phyloP scores from a whole-genome alignment of 2,329 filamentous ascomycete genomes.

The Blastomyces parvus region DNA sequence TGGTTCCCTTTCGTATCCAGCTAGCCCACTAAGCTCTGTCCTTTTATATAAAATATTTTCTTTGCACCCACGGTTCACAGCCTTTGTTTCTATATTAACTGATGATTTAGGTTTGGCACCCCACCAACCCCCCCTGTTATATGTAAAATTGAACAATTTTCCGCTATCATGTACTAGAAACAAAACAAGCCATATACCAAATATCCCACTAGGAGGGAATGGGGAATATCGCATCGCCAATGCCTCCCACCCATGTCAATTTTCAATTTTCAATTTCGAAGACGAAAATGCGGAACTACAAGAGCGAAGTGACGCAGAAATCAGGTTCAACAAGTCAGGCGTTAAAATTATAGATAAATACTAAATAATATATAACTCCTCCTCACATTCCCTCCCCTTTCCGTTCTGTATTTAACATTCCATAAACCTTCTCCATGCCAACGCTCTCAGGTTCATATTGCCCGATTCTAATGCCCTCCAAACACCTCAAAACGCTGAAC shows the following conservation, averaged over 20 bases:
- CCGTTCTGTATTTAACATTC: neutral
- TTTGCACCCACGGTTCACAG: neutral
- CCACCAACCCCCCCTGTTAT: neutral
- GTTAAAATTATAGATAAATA: conserved; percentile 4
- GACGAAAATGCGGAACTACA: neutral
- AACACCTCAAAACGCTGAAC: neutral
- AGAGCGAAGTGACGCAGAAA: neutral
- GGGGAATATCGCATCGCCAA: neutral
- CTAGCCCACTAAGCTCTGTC: neutral
- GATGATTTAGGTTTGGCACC: neutral
- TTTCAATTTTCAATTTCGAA: neutral
- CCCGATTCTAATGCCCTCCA: neutral
- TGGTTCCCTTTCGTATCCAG: neutral
- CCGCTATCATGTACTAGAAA: neutral
- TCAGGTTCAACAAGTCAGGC: neutral
- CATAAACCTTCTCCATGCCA: neutral
- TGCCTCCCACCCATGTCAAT: neutral
- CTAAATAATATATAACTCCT: neutral
- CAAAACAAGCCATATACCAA: neutral
- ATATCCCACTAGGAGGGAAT: neutral
- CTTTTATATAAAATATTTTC: neutral
- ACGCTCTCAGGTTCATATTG: neutral
- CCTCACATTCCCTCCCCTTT: neutral
- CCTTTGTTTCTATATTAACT: neutral
- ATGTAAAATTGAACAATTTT: neutral